Evolutionary conservation across 306 rosid species (phyloP).

Genomic region (Cucumis hystrix): DNA sequence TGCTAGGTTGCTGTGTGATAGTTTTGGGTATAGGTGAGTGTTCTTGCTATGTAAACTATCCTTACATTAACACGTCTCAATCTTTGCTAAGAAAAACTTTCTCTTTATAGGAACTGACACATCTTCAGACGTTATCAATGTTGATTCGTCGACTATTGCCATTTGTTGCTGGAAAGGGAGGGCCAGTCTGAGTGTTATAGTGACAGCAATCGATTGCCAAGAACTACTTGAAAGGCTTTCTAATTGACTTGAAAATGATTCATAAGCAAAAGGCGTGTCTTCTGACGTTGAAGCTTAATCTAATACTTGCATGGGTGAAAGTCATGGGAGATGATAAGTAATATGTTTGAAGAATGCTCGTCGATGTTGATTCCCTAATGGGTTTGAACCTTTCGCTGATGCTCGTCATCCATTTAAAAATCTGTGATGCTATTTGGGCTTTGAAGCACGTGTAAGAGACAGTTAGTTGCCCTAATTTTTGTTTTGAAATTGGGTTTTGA

Average conservation of each 20-base stretch:
- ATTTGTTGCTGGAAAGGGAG: slow-evolving; percentile 97
- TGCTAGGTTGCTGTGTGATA: slow-evolving; percentile 84
- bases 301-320: slow-evolving; percentile 12
- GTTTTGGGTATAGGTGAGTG: slow-evolving; percentile 51
- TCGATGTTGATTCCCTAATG: too few species aligned
- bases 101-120: slow-evolving; percentile 29
- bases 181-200: slow-evolving; percentile 73
- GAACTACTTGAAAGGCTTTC: slow-evolving; percentile 74
- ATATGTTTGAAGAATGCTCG: neutral
- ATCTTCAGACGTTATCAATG: slow-evolving; percentile 24
- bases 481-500: too few species aligned
- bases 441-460: too few species aligned
- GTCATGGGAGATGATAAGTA: neutral
- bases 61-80: neutral
- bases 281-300: slow-evolving; percentile 11
- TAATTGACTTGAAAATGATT: slow-evolving; percentile 26
- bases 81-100: neutral
- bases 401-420: too few species aligned
- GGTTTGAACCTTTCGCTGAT: too few species aligned
- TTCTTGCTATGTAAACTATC: neutral
- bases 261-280: neutral
- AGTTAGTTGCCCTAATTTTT: too few species aligned
- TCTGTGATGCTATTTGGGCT: too few species aligned
- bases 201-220: slow-evolving; percentile 75
- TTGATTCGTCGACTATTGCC: slow-evolving; percentile 73